Evolutionary conservation across 108 stramenopile species (phyloP).

Genomic region (Fistulifera solaris): DNA sequence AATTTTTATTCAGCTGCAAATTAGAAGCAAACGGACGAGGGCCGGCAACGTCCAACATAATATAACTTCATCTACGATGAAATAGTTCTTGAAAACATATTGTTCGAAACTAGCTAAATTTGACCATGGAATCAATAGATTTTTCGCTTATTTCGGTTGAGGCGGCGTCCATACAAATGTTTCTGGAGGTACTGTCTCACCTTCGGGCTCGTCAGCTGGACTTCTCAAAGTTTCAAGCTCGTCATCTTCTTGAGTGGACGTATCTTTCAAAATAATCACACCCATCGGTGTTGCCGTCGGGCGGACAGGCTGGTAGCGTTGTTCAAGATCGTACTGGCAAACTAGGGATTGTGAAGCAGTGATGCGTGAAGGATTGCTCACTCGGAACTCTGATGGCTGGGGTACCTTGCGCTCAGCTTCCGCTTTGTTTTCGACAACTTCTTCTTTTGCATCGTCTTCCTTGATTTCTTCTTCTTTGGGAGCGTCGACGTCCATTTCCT

Average conservation of each 20-base stretch:
- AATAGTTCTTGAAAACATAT: too few relatives aligned
- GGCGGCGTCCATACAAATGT: slow-evolving; percentile 86
- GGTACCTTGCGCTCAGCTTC: slow-evolving; percentile 63
- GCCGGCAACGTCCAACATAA: too few relatives aligned
- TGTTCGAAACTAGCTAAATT: too few relatives aligned
- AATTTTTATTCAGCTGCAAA: too few relatives aligned
- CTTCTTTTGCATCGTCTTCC: slow-evolving; percentile 43
- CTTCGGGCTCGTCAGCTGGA: slow-evolving; percentile 72
- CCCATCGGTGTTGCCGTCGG: slow-evolving; percentile 67
- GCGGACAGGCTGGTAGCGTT: slow-evolving; percentile 80
- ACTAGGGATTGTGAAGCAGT: slow-evolving; percentile 65
- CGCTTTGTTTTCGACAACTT: slow-evolving; percentile 54
- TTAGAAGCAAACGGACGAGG: too few relatives aligned
- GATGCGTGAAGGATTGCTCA: slow-evolving; percentile 74
- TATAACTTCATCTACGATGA: too few relatives aligned
- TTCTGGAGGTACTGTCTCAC: slow-evolving; percentile 77
- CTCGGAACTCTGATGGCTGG: slow-evolving; percentile 66
- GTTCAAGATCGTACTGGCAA: slow-evolving; percentile 67
- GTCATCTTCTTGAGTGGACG: slow-evolving; percentile 76
- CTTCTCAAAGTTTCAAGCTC: slow-evolving; percentile 75
- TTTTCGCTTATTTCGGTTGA: not conserved
- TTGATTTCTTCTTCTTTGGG: slow-evolving; percentile 44
- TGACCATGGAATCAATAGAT: too few relatives aligned
- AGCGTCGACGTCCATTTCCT: slow-evolving; percentile 68
- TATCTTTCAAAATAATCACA: slow-evolving; percentile 80